Percentiles rank a stretch among this genome's conserved stretches.
phyloP scores from a whole-genome alignment of 306 rosid species.

The Lathyrus aphaca region DNA sequence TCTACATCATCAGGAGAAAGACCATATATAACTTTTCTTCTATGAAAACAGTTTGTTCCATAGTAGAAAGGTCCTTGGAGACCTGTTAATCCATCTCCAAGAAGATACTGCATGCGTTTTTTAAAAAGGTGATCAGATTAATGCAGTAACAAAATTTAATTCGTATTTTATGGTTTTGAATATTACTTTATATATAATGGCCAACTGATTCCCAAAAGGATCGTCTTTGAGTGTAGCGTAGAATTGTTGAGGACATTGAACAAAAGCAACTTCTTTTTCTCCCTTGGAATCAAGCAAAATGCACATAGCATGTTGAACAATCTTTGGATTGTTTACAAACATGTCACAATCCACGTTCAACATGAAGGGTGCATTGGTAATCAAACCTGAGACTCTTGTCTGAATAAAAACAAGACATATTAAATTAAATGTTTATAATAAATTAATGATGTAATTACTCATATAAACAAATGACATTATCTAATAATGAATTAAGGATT shows the following conservation, averaged over 20 bases:
- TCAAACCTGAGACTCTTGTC: too few relatives aligned
- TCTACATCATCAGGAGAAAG: too few relatives aligned
- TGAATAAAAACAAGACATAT: slow-evolving; percentile 6
- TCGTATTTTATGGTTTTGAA: not conserved
- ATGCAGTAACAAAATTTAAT: not conserved
- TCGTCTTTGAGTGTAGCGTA: slow-evolving; percentile 59
- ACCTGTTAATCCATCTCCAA: slow-evolving; percentile 51
- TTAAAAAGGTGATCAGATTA: not conserved
- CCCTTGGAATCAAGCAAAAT: too few relatives aligned
- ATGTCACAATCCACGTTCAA: too few relatives aligned
- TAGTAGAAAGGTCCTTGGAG: slow-evolving; percentile 57
- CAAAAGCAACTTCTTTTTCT: too few relatives aligned
- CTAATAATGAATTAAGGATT: not conserved
- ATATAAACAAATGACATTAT: not conserved
- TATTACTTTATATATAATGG: slow-evolving; percentile 34
- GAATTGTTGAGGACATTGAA: slow-evolving; percentile 63
- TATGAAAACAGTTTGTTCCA: slow-evolving; percentile 68
- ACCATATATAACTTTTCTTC: slow-evolving; percentile 64
- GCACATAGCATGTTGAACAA: too few relatives aligned
- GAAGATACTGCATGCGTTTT: slow-evolving; percentile 30
- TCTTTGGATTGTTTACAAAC: too few relatives aligned
- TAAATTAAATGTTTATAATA: not conserved
- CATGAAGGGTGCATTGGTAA: too few relatives aligned
- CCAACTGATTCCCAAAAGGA: slow-evolving; percentile 59
- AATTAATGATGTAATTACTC: not conserved